Evolutionary conservation across 2,329 filamentous ascomycete genomes (phyloP).

Genomic region (Chrysoporthe austroafricana): DNA sequence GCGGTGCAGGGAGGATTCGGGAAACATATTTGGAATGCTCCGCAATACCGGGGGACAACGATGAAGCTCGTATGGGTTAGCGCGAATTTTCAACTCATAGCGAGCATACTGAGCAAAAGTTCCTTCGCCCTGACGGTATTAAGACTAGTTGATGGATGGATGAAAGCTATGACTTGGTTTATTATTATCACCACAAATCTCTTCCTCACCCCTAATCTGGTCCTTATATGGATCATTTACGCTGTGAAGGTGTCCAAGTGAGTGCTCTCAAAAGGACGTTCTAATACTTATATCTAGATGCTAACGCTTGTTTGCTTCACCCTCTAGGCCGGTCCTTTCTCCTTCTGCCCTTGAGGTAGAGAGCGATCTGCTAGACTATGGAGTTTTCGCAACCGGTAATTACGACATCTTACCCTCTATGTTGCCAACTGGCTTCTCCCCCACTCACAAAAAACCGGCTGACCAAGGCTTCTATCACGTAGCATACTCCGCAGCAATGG

Average conservation of each 20-base stretch:
- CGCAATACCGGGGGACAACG: background rate
- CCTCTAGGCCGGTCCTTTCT: no score
- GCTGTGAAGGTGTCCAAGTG: background rate
- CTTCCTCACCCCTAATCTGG: background rate
- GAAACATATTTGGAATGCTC: background rate
- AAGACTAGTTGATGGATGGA: background rate
- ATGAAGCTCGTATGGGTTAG: background rate
- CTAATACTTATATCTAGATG: background rate
- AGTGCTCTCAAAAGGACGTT: background rate
- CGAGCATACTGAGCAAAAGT: slow-evolving; percentile 3
- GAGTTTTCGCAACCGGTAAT: background rate
- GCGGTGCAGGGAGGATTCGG: background rate
- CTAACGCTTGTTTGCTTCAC: background rate
- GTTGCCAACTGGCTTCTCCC: background rate
- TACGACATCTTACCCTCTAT: background rate
- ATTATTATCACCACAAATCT: background rate
- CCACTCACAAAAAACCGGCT: background rate
- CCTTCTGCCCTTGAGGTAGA: background rate
- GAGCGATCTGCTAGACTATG: background rate
- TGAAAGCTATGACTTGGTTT: background rate
- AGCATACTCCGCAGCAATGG: slow-evolving; percentile 38
- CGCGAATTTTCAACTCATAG: background rate
- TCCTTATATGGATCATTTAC: background rate
- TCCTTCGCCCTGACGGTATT: slow-evolving; percentile 3
- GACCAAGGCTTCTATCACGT: background rate